phyloP scores from a whole-genome alignment of 441 rosid genomes.

The Erodium trifolium region DNA sequence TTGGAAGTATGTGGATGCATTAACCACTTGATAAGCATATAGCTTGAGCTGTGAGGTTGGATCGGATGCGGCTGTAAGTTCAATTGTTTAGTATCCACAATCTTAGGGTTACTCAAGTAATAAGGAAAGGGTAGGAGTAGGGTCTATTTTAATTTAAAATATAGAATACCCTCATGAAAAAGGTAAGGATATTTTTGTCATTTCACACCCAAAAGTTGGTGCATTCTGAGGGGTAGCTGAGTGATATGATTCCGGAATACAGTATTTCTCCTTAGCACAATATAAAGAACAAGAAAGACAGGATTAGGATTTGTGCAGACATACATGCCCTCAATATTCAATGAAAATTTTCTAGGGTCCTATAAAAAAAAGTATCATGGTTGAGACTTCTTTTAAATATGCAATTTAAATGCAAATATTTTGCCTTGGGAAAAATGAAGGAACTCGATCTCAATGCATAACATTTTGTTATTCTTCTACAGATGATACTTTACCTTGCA shows the following conservation, averaged over 20 bases:
- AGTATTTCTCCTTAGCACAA: not conserved
- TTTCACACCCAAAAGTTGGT: too few relatives aligned
- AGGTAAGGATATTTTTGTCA: not conserved
- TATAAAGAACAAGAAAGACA: too few relatives aligned
- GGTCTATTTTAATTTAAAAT: not conserved
- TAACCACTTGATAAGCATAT: too few relatives aligned
- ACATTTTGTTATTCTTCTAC: constrained; percentile 22
- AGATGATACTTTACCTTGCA: constrained; percentile 94
- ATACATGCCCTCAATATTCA: too few relatives aligned
- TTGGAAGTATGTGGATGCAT: too few relatives aligned
- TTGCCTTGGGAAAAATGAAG: not conserved
- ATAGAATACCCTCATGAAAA: not conserved
- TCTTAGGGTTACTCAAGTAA: not conserved
- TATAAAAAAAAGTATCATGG: too few relatives aligned
- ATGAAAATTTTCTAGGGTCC: too few relatives aligned
- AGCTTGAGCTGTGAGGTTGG: too few relatives aligned
- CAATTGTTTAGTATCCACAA: not conserved
- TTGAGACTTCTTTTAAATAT: too few relatives aligned
- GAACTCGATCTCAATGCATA: not conserved
- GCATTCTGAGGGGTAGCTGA: too few relatives aligned
- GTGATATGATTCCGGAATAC: not conserved
- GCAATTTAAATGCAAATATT: too few relatives aligned
- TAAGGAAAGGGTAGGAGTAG: not conserved
- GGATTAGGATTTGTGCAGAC: too few relatives aligned
- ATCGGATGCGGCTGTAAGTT: not conserved